These are phyloP conservation scores for Aleurites moluccanus DNA, from an alignment of 441 rosid species.

Conservation along the genomic window DNA sequence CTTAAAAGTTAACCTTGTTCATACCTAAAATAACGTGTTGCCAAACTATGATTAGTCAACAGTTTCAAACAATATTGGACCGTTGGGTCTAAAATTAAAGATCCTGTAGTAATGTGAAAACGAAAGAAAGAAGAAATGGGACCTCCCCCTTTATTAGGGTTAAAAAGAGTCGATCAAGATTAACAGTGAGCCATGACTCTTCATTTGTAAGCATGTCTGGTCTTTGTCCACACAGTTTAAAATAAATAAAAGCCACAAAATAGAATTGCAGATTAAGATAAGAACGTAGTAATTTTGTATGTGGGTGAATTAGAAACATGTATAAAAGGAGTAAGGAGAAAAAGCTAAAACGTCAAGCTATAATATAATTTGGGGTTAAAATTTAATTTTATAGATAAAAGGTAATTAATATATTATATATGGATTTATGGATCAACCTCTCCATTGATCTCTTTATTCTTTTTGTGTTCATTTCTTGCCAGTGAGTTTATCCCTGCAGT, in stretches of 20 bases:
- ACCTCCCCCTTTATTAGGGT: background rate
- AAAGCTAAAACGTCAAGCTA: background rate
- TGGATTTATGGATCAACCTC: background rate
- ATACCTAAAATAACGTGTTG: background rate
- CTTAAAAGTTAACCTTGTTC: background rate
- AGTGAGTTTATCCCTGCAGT: background rate
- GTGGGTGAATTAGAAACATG: background rate
- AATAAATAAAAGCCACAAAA: background rate
- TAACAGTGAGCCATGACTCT: constrained; percentile 28
- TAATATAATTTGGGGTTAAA: background rate
- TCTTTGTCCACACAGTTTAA: constrained; percentile 28
- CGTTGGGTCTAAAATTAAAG: background rate
- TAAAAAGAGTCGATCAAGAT: background rate
- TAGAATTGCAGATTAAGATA: background rate
- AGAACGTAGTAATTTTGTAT: background rate
- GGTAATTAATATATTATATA: no score
- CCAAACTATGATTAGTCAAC: background rate
- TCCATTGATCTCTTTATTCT: background rate
- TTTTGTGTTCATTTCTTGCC: background rate
- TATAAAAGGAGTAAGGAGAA: background rate
- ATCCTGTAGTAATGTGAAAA: background rate
- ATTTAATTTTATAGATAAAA: background rate
- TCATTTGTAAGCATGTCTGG: constrained; percentile 44
- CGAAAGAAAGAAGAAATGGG: background rate
- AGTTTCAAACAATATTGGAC: background rate